Evolutionary conservation across 2,329 filamentous ascomycete species (phyloP).

Genomic region (Colletotrichum sp.): DNA sequence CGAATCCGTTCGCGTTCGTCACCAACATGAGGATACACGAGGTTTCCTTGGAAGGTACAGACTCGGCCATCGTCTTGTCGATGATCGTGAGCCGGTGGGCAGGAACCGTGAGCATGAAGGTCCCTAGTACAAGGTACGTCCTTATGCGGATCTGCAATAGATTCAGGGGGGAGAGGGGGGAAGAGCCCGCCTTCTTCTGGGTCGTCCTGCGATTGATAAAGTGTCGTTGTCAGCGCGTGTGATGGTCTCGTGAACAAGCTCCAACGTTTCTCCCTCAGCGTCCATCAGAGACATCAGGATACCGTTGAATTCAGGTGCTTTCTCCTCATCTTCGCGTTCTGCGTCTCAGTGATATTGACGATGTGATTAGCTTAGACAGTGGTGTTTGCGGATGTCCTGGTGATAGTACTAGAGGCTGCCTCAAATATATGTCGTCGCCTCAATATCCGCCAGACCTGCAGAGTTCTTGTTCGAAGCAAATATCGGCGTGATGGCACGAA

Average conservation of each 20-base stretch:
- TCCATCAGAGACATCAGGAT: not conserved
- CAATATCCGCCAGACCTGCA: not conserved
- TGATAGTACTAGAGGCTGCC: not conserved
- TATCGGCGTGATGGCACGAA: not conserved
- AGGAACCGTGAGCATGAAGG: not conserved
- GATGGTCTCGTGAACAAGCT: not conserved
- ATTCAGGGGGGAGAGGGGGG: not conserved
- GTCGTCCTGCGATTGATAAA: not conserved
- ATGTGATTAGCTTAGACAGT: not conserved
- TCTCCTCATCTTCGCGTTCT: not conserved
- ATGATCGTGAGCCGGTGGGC: not conserved
- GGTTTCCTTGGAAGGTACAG: not conserved
- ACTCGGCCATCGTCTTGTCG: not conserved
- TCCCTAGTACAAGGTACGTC: not conserved
- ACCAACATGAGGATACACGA: not conserved
- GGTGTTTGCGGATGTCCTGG: not conserved
- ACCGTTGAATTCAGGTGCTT: not conserved
- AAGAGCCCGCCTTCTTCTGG: not conserved
- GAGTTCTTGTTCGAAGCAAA: not conserved
- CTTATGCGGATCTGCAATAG: not conserved
- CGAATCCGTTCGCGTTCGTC: not conserved
- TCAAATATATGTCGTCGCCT: not conserved
- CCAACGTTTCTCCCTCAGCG: not conserved
- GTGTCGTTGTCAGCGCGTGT: not conserved
- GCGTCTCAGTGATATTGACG: not conserved